phyloP scores from a whole-genome alignment of 2,329 filamentous ascomycete genomes.

The Chalara sp. region DNA sequence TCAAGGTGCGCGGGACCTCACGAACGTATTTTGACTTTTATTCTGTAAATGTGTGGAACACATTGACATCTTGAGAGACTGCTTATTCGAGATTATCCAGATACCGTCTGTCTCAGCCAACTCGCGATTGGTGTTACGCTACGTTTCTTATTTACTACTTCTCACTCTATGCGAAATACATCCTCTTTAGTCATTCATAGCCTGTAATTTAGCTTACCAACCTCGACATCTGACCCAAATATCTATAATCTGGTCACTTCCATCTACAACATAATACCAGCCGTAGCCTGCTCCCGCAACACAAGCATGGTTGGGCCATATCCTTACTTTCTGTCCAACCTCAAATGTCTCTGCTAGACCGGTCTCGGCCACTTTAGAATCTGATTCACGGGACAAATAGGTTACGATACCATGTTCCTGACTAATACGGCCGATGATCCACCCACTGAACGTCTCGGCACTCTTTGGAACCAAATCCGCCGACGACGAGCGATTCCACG shows the following conservation, averaged over 20 bases:
- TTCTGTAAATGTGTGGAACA: too few species aligned
- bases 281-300: conserved; percentile 65
- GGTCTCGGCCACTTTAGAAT: conserved; percentile 20
- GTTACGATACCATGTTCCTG: conserved; percentile 73
- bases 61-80: too few species aligned
- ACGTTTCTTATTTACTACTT: too few species aligned
- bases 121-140: too few species aligned
- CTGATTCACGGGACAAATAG: conserved; percentile 34
- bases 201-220: conserved; percentile 44
- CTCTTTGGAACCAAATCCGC: conserved; percentile 28
- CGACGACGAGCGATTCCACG: conserved; percentile 39
- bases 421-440: conserved; percentile 65
- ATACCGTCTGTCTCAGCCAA: too few species aligned
- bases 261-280: conserved; percentile 71
- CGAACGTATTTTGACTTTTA: too few species aligned
- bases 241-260: conserved; percentile 61
- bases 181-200: not conserved
- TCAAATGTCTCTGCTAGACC: conserved; percentile 38
- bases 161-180: too few species aligned
- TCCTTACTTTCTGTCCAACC: conserved; percentile 59
- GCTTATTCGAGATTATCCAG: too few species aligned
- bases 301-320: conserved; percentile 80
- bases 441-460: conserved; percentile 39
- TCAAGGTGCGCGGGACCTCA: too few species aligned
- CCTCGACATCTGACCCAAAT: conserved; percentile 67